Evolutionary conservation across 1,284 basidiomycete genomes (phyloP).

Genomic region (Ceratobasidium sp.): DNA sequence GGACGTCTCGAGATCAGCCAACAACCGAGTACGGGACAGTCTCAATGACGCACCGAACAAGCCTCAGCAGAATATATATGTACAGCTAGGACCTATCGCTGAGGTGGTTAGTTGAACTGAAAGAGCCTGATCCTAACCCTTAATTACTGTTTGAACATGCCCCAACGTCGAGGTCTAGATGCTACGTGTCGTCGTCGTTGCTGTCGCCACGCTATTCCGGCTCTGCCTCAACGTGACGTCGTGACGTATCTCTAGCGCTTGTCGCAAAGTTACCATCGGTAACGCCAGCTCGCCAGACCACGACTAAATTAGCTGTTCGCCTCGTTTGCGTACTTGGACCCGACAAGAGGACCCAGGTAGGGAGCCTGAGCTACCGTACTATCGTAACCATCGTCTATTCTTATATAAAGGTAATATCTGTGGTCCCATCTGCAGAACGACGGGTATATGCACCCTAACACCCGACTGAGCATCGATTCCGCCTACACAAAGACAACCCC

Average conservation of each 20-base stretch:
- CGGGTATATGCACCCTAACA: too few relatives aligned
- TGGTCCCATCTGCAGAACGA: too few relatives aligned
- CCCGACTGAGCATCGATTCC: too few relatives aligned
- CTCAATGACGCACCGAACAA: constrained; percentile 8
- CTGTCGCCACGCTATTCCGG: constrained; percentile 20
- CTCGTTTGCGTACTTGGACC: too few relatives aligned
- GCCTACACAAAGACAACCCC: too few relatives aligned
- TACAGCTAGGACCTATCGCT: constrained; percentile 18
- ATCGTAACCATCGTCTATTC: too few relatives aligned
- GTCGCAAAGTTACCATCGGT: background rate
- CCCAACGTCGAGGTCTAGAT: constrained; percentile 14
- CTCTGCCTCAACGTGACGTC: constrained; percentile 18
- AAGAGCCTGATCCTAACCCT: background rate
- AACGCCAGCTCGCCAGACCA: background rate
- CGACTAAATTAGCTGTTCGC: too few relatives aligned
- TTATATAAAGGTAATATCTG: too few relatives aligned
- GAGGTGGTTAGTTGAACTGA: background rate
- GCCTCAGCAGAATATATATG: constrained; percentile 31
- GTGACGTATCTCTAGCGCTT: constrained; percentile 21
- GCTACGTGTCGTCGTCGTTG: constrained; percentile 39
- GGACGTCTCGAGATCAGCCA: background rate
- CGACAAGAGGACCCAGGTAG: too few relatives aligned
- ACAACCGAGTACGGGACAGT: background rate
- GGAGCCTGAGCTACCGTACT: too few relatives aligned
- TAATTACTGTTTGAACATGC: constrained; percentile 10